Base-by-base conservation (phyloP, 2,329 filamentous ascomycete species). In the Rhynchosporium graminicola region DNA sequence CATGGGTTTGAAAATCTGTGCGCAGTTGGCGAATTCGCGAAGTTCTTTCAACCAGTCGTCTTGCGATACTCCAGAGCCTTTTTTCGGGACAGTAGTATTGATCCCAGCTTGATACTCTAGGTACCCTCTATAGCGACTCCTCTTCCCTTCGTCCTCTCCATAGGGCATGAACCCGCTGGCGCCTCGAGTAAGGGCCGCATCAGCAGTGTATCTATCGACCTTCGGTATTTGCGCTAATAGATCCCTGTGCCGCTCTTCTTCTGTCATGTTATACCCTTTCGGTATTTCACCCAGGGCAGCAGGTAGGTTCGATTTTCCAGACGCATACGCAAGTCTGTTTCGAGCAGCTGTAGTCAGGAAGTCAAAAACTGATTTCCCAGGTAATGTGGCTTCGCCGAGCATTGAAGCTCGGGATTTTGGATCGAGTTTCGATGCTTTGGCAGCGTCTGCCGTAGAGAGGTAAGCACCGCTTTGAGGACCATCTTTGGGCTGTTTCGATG, bases 311-410 rank as follows among this genome's bases (percentile, higher is more conserved):
- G 77, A 77, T 62, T 87, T 92, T 0, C 93, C 93, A 2, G 91
- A 92, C 0, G 87, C 87, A 10, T 85, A 82, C 3, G 83, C 92
- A 50, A 99, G 83, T 31, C 88, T 86, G 57, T 94, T 88, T 65
- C 95, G 87, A 3, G 90, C 86, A 40, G 89, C 83, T 0, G 91
- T 82, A 0, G 90, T 90, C 67, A 99, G 83, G 75, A 90, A 99
- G 76, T 98, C 93, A 74, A 98, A 99, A 2, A 99, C 87, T 0
- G 95, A 98, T 77, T 98, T 97, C 0, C 92, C 91, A 0, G 93
- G 93, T 0, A 98, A 79, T 42, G 86, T 83, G 45, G 85, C 81
- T 77, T 97, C 94, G 42, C 93, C 93, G 1, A 98, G 81, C 0
- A 96, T 80, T 3, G 86, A 86, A 12, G 92, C 93, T 65, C 95